Evolutionary conservation across 1,284 basidiomycete species (phyloP), one percentile per base, ranked within the genome.

Genomic region (Fomitopsis schrenkii): DNA sequence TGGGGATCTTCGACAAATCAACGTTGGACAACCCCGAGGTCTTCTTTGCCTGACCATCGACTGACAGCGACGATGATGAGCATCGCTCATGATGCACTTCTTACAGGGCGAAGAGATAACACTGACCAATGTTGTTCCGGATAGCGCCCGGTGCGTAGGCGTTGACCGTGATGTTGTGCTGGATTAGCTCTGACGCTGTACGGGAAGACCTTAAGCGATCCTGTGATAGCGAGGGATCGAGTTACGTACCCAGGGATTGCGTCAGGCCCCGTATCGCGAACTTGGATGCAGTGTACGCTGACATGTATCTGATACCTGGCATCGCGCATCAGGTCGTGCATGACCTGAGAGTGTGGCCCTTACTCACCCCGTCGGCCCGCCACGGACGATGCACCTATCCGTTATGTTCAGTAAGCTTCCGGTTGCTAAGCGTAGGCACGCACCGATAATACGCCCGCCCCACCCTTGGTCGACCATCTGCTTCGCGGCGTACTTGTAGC

Each of bases 401-500:
- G 10, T 1, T 9, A 10, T 15, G 19, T 19, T 40, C 36, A 7
- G 14, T 30, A 28, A 52, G 17, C 36, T 14, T 8, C 12, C n/a
- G 14, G 2, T 8, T 22, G 22, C 22, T 22, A 22, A 22, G 22
- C n/a, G 26, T 12, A 14, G 26, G 5, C 2, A 44, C 36, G 12
- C n/a, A 69, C 74, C 75, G 40, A 76, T 70, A 8, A 76, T 71
- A 26, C 72, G 48, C 4, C 48, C 48, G 28, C 48, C 48, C 14
- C 48, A 8, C 3, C 48, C 48, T 17, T 50, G 48, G 30, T 30
- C 14, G 14, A 50, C 64, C 69, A 76, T 70, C 57, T 72, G 72
- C 28, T 65, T 63, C 3, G 72, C 73, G 0, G 74, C 75, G 33
- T 72, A 69, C 63, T 75, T 75, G 67, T 74, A 76, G 64, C 68